These are phyloP conservation scores for Penicillium pancosmium DNA, from an alignment of 495 filamentous ascomycete genomes.

Conservation along the genomic window DNA sequence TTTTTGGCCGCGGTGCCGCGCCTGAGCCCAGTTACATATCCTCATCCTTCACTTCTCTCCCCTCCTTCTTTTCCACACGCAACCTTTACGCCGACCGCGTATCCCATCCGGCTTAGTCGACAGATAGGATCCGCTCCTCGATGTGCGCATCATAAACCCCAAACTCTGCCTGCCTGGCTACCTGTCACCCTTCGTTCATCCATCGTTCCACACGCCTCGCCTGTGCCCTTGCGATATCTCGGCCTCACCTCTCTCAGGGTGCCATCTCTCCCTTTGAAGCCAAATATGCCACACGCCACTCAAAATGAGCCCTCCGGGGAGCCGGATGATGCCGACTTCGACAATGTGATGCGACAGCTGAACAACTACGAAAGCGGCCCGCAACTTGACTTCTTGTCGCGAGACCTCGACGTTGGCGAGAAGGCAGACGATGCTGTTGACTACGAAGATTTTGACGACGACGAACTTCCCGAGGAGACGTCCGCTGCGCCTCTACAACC, in stretches of 20 bases:
- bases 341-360: conserved; percentile 54
- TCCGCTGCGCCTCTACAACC: conserved; percentile 12
- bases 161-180: conserved; percentile 1
- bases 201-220: conserved; percentile 25
- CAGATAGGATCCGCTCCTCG: background rate
- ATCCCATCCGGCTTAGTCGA: background rate
- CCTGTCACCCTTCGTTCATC: conserved; percentile 10
- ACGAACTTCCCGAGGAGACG: conserved; percentile 65
- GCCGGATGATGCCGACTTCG: conserved; percentile 49
- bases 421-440: conserved; percentile 83
- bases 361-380: conserved; percentile 45
- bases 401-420: conserved; percentile 63
- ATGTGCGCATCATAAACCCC: conserved; percentile 18
- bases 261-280: background rate
- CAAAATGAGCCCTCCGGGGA: conserved; percentile 28
- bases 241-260: background rate
- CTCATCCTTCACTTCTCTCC: background rate
- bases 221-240: background rate
- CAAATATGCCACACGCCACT: conserved; percentile 55
- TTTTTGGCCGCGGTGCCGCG: conserved; percentile 7
- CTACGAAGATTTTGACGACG: conserved; percentile 82
- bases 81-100: background rate
- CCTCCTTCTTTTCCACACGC: background rate
- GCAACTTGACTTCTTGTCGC: conserved; percentile 45
- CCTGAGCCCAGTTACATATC: conserved; percentile 1